Base-by-base conservation (phyloP, 805 yeast genomes). In the Lachancea waltii region DNA sequence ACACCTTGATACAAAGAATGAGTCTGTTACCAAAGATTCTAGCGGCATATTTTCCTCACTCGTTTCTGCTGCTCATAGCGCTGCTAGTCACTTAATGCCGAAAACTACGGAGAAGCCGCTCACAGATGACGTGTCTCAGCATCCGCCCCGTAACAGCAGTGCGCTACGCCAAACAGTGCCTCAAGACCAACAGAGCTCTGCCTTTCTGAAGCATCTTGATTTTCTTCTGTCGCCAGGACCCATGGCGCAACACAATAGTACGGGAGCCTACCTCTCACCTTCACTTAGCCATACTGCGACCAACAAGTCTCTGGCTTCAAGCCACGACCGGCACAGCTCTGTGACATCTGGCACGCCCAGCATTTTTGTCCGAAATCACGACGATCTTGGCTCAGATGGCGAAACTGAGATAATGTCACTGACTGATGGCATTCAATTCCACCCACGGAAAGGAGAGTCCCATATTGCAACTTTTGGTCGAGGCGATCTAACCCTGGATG, bases 391-490 rank as follows among this genome's bases (percentile, higher is more conserved):
- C 4, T 20, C 31, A 10, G 44, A 11, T 17, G 33, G 31, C 7
- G 43, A 47, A 7, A 70, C 64, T 13, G 38, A 40, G 9, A 17
- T 36, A 9, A 35, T 30, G 19, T 20, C 36, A 16, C 33, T 38
- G 8, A 38, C 49, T 4, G 49, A 48, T 22, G 55, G 49, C 29
- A 60, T 56, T 4, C 51, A 54, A 35, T 56, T 58, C 28, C 48
- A 54, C 39, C 50, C 49, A 63, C 67, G 53, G 62, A 65, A 43
- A 62, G 72, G 7, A 46, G 72, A 11, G 48, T 70, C 43, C 64
- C 70, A 35, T 64, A 52, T 76, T 10, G 64, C 70, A 20, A 67
- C 81, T 0, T 50, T 77, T 49, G 83, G 83, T 3, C 62, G 63
- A 32, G 83, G 83, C 2, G 70, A 73, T 40, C 58, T 77, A 27